phyloP scores from a whole-genome alignment of 2,329 filamentous ascomycete species.

The Thermothelomyces thermophilus region DNA sequence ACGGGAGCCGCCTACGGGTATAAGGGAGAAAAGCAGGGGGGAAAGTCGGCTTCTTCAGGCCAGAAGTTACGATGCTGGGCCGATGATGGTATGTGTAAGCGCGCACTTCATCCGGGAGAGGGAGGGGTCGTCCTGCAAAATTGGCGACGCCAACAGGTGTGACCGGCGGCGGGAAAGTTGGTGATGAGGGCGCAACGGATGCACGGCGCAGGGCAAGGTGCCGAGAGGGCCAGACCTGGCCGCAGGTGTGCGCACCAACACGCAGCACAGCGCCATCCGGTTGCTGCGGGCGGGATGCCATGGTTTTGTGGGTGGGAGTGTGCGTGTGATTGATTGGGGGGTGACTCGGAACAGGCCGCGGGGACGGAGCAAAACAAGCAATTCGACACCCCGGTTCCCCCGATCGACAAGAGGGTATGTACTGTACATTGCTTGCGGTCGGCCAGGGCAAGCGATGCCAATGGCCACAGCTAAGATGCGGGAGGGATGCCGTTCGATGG shows the following conservation, averaged over 20 bases:
- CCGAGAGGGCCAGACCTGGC: neutral
- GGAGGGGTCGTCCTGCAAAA: neutral
- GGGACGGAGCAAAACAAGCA: slow-evolving; percentile 2
- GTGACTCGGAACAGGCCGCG: neutral
- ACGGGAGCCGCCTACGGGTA: neutral
- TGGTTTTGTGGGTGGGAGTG: neutral
- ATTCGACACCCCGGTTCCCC: neutral
- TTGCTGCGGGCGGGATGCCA: neutral
- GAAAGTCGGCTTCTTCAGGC: neutral
- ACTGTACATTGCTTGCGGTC: slow-evolving; percentile 5
- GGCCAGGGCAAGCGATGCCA: neutral
- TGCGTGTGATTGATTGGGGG: slow-evolving; percentile 18
- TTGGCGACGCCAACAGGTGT: slow-evolving; percentile 13
- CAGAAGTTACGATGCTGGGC: neutral
- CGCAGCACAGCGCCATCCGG: neutral
- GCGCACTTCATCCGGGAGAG: slow-evolving; percentile 11
- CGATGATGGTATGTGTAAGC: slow-evolving; percentile 6
- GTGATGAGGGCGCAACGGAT: neutral
- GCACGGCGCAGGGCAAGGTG: neutral
- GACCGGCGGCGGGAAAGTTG: slow-evolving; percentile 9
- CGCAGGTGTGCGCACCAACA: neutral
- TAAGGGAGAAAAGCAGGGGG: neutral
- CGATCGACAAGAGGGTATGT: slow-evolving; percentile 1
- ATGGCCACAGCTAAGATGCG: slow-evolving; percentile 5
- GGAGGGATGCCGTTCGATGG: slow-evolving; percentile 12